Evolutionary conservation across 1,139 yeast genomes (phyloP).

Genomic region (Meyerozyma smithsonii): DNA sequence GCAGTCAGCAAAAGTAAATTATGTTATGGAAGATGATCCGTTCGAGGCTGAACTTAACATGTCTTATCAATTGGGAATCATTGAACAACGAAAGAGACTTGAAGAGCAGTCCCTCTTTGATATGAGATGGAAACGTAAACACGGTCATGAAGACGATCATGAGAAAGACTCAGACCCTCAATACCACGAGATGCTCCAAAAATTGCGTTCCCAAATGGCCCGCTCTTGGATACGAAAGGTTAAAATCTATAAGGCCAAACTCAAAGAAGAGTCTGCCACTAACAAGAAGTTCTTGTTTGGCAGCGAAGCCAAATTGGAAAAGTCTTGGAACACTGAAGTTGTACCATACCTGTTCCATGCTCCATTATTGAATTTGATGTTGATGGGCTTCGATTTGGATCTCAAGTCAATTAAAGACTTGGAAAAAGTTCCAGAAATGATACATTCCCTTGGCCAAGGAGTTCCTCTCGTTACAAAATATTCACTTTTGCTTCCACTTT

Average conservation of each 20-base stretch:
- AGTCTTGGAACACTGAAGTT: slow-evolving; percentile 44
- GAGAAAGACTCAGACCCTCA: slow-evolving; percentile 4
- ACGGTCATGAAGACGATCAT: slow-evolving; percentile 8
- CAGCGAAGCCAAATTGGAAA: slow-evolving; percentile 6
- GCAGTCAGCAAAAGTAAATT: slow-evolving; percentile 41
- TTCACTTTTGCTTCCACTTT: slow-evolving; percentile 65
- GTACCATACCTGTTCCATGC: slow-evolving; percentile 59
- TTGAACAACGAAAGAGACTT: slow-evolving; percentile 64
- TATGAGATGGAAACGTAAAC: slow-evolving; percentile 6
- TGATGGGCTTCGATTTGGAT: slow-evolving; percentile 54
- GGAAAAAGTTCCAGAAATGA: slow-evolving; percentile 51
- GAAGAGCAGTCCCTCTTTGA: slow-evolving; percentile 58
- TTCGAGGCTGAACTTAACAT: slow-evolving; percentile 75
- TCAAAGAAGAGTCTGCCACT: slow-evolving; percentile 44
- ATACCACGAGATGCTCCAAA: slow-evolving; percentile 6
- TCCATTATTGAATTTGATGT: slow-evolving; percentile 54
- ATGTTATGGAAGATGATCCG: slow-evolving; percentile 74
- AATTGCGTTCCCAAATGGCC: slow-evolving; percentile 17
- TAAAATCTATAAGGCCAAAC: slow-evolving; percentile 34
- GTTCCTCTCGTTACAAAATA: slow-evolving; percentile 67
- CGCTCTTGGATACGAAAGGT: slow-evolving; percentile 49
- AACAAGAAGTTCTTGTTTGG: slow-evolving; percentile 47
- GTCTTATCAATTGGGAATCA: slow-evolving; percentile 70
- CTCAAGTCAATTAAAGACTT: slow-evolving; percentile 50
- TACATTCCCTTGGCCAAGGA: slow-evolving; percentile 76